Percentiles rank a stretch among this genome's conserved stretches.
Evolutionary conservation across 1,139 yeast genomes (phyloP).

Genomic region (Saccharomyces uvarum): DNA sequence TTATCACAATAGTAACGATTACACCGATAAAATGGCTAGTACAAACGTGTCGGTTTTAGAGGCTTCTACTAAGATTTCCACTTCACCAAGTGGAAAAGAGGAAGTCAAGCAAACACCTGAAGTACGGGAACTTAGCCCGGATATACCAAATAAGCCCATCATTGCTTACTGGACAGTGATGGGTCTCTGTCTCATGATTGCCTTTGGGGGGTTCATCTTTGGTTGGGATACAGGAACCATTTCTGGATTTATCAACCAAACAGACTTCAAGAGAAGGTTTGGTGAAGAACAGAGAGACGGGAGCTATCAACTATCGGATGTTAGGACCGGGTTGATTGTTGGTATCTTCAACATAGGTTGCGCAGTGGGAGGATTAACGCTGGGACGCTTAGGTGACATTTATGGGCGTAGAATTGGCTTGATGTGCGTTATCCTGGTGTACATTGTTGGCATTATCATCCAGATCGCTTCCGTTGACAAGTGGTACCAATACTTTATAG

Average conservation of each 20-base stretch:
- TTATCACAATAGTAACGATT: background rate
- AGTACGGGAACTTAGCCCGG: constrained; percentile 3
- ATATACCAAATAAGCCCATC: constrained; percentile 38
- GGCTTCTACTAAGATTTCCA: background rate
- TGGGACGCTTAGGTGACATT: constrained; percentile 48
- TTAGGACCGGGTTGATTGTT: constrained; percentile 53
- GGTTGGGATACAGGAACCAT: constrained; percentile 74
- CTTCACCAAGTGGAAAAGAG: background rate
- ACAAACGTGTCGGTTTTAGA: background rate
- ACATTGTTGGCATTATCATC: constrained; percentile 46
- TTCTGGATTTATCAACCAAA: constrained; percentile 55
- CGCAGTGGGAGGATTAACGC: constrained; percentile 51
- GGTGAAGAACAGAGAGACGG: constrained; percentile 44
- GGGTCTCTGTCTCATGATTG: constrained; percentile 38
- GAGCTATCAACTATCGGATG: constrained; percentile 38
- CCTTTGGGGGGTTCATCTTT: constrained; percentile 59
- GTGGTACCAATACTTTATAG: constrained; percentile 7
- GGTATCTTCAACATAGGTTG: constrained; percentile 63
- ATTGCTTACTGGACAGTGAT: constrained; percentile 33
- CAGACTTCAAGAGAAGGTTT: constrained; percentile 45
- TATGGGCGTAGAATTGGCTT: constrained; percentile 55
- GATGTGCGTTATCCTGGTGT: constrained; percentile 46
- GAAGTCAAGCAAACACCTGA: background rate
- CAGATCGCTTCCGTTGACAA: constrained; percentile 6
- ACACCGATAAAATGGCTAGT: background rate